phyloP scores from a whole-genome alignment of 2,329 filamentous ascomycete species.

The Dissoconium aciculare region DNA sequence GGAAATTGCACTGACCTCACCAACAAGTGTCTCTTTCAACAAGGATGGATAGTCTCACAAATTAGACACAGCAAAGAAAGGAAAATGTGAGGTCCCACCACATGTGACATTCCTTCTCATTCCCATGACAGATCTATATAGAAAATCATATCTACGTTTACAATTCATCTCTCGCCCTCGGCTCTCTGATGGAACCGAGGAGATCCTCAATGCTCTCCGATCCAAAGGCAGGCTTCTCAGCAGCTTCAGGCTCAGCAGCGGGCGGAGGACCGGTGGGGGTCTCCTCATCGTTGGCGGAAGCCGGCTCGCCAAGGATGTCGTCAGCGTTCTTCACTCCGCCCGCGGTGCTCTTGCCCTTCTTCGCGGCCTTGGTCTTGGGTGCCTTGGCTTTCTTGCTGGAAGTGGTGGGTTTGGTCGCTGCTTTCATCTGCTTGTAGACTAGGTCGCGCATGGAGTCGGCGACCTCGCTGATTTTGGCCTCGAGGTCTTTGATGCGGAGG shows the following conservation, averaged over 20 bases:
- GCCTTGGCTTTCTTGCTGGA: conserved; percentile 8
- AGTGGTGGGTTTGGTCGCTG: conserved; percentile 14
- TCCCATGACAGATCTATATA: too few relatives aligned
- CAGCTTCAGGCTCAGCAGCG: conserved; percentile 2
- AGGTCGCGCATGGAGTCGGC: conserved; percentile 56
- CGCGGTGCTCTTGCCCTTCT: conserved; percentile 7
- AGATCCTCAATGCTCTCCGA: conserved; percentile 10
- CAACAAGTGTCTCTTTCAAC: too few relatives aligned
- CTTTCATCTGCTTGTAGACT: conserved; percentile 50
- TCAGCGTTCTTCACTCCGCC: conserved; percentile 8
- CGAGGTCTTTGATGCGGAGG: conserved; percentile 56
- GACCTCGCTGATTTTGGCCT: conserved; percentile 53
- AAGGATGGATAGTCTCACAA: too few relatives aligned
- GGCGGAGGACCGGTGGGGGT: neutral
- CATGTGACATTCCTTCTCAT: too few relatives aligned
- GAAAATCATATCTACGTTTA: too few relatives aligned
- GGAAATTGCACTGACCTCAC: too few relatives aligned
- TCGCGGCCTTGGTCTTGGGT: conserved; percentile 11
- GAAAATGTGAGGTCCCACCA: too few relatives aligned
- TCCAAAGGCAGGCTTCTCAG: conserved; percentile 9
- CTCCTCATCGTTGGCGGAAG: conserved; percentile 3
- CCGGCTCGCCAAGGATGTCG: conserved; percentile 5
- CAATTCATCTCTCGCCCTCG: neutral
- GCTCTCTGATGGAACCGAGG: neutral
- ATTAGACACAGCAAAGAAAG: too few relatives aligned